phyloP scores from a whole-genome alignment of 2,329 filamentous ascomycete species.

The Purpureocillium takamizusanense region DNA sequence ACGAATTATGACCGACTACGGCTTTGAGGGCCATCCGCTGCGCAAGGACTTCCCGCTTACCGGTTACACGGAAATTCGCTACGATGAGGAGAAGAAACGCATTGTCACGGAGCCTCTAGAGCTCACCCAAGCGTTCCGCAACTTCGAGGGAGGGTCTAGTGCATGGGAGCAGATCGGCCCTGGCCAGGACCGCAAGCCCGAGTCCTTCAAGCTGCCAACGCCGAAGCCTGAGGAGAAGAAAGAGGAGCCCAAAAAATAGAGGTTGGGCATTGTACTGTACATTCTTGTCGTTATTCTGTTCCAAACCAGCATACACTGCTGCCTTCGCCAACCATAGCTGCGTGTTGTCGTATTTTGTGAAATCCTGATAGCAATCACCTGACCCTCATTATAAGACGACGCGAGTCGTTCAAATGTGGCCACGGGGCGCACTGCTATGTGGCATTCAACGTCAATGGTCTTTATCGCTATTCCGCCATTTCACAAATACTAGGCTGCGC shows the following conservation, averaged over 20 bases:
- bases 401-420: too few species aligned
- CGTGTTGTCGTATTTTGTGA: too few species aligned
- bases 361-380: too few species aligned
- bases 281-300: slow-evolving; percentile 3
- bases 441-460: too few species aligned
- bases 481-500: too few species aligned
- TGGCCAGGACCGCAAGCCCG: slow-evolving; percentile 72
- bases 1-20: slow-evolving; percentile 98
- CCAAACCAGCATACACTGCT: background rate
- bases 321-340: too few species aligned
- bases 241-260: slow-evolving; percentile 86
- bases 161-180: slow-evolving; percentile 57
- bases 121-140: slow-evolving; percentile 95
- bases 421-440: too few species aligned
- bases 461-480: too few species aligned
- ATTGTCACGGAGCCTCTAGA: slow-evolving; percentile 97
- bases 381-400: too few species aligned
- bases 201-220: slow-evolving; percentile 86
- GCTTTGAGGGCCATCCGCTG: slow-evolving; percentile 94
- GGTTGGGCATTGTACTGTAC: slow-evolving; percentile 7
- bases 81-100: slow-evolving; percentile 99
- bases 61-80: slow-evolving; percentile 95
- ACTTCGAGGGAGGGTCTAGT: slow-evolving; percentile 85
- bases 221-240: slow-evolving; percentile 91
- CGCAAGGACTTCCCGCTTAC: slow-evolving; percentile 97